A percentile compares a stretch with the other conserved stretches of the same genome.
phyloP scores from a whole-genome alignment of 257 asterid species.

The Handroanthus guayacan region DNA sequence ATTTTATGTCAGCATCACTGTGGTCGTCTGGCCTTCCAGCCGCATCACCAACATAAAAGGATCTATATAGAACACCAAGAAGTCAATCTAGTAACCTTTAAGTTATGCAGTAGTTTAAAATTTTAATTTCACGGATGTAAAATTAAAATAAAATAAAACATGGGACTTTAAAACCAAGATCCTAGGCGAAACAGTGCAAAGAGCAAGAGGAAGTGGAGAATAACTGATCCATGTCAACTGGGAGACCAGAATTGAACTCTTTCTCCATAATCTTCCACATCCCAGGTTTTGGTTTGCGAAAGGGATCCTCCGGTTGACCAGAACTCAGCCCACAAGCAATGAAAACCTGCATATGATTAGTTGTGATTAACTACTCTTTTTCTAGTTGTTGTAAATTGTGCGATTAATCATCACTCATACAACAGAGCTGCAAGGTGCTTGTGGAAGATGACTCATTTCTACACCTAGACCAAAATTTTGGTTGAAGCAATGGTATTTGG shows the following conservation, averaged over 20 bases:
- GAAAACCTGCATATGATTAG: constrained; percentile 69
- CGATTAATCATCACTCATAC: constrained; percentile 13
- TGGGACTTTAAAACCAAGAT: constrained; percentile 19
- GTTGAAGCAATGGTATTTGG: background rate
- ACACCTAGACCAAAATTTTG: background rate
- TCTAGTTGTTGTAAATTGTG: background rate
- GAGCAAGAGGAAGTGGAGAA: constrained; percentile 33
- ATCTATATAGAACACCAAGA: constrained; percentile 50
- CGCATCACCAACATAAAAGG: constrained; percentile 98
- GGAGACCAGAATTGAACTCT: constrained; percentile 86
- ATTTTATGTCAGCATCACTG: constrained; percentile 87
- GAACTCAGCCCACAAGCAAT: constrained; percentile 85
- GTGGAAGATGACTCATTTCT: background rate
- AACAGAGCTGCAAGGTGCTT: background rate
- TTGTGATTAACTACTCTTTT: constrained; percentile 2
- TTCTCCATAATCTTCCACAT: constrained; percentile 93
- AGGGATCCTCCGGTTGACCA: constrained; percentile 66
- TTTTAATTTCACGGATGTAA: background rate
- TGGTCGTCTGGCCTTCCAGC: constrained; percentile 93
- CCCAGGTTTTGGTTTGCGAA: constrained; percentile 93
- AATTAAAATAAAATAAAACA: background rate
- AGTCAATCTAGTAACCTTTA: constrained; percentile 14
- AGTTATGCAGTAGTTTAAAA: background rate
- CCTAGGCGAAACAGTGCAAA: background rate
- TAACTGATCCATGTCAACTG: constrained; percentile 81